phyloP scores from a whole-genome alignment of 2,329 filamentous ascomycete species.

The Beauveria varroae region DNA sequence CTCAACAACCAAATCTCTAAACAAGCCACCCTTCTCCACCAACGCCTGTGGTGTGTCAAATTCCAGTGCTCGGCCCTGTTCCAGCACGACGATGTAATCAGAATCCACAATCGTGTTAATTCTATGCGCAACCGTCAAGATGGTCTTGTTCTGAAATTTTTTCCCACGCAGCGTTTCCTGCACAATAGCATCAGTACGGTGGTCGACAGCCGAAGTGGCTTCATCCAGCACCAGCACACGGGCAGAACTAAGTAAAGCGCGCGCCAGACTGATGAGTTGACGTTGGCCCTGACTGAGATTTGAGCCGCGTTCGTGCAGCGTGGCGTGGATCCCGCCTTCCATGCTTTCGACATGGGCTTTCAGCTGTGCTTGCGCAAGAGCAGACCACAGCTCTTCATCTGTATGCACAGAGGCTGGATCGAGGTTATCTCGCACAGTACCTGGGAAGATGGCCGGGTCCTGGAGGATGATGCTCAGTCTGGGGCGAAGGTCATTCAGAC shows the following conservation, averaged over 20 bases:
- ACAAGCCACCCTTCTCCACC: conserved; percentile 65
- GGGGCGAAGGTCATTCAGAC: conserved; percentile 67
- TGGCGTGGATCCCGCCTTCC: conserved; percentile 75
- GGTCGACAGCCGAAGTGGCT: conserved; percentile 65
- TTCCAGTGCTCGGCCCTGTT: conserved; percentile 73
- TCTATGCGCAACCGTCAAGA: conserved; percentile 88
- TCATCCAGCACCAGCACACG: conserved; percentile 91
- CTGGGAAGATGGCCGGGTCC: conserved; percentile 85
- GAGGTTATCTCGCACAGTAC: conserved; percentile 78
- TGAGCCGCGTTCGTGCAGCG: conserved; percentile 80
- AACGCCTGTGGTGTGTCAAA: conserved; percentile 75
- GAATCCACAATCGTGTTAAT: conserved; percentile 82
- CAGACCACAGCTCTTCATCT: conserved; percentile 10
- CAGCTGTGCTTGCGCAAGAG: conserved; percentile 70
- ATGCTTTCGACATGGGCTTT: conserved; percentile 76
- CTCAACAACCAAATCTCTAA: conserved; percentile 37
- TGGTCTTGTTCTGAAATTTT: conserved; percentile 75
- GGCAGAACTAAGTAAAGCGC: conserved; percentile 80
- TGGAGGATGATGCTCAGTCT: conserved; percentile 88
- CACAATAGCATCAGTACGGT: conserved; percentile 52
- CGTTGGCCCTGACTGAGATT: conserved; percentile 85
- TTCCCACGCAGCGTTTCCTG: conserved; percentile 48
- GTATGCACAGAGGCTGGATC: conserved; percentile 35
- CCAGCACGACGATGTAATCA: conserved; percentile 82
- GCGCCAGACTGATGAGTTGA: conserved; percentile 78